These are phyloP conservation scores for Oidiodendron maius DNA, from an alignment of 495 filamentous ascomycete species.

Conservation along the genomic window DNA sequence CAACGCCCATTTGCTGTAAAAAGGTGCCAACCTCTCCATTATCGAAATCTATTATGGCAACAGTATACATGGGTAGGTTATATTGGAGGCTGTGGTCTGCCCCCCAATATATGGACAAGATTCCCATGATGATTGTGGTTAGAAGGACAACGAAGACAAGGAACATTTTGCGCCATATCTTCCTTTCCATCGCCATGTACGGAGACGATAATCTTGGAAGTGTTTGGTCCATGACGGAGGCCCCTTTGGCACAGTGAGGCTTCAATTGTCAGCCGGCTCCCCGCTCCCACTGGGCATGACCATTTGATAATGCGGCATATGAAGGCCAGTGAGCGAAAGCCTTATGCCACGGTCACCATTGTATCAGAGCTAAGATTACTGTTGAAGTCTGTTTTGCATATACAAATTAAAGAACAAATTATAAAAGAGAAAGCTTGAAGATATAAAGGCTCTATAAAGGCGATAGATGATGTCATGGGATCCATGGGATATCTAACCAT, in stretches of 20 bases:
- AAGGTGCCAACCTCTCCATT: neutral
- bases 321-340: no score
- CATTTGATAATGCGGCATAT: no score
- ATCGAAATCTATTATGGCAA: conserved; percentile 5
- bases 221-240: neutral
- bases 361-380: no score
- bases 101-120: conserved; percentile 2
- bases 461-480: no score
- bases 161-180: conserved; percentile 2
- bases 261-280: no score
- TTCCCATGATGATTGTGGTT: neutral
- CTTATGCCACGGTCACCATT: no score
- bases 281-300: no score
- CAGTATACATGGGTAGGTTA: neutral
- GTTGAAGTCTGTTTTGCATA: no score
- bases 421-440: no score
- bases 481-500: no score
- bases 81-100: neutral
- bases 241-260: neutral
- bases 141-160: neutral
- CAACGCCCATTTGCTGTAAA: conserved; percentile 1
- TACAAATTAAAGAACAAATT: no score
- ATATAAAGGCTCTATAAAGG: no score
- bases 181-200: neutral
- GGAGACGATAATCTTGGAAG: neutral